Base-by-base conservation (phyloP, 345 rosid genomes). In the Moricandia moricandioides region DNA sequence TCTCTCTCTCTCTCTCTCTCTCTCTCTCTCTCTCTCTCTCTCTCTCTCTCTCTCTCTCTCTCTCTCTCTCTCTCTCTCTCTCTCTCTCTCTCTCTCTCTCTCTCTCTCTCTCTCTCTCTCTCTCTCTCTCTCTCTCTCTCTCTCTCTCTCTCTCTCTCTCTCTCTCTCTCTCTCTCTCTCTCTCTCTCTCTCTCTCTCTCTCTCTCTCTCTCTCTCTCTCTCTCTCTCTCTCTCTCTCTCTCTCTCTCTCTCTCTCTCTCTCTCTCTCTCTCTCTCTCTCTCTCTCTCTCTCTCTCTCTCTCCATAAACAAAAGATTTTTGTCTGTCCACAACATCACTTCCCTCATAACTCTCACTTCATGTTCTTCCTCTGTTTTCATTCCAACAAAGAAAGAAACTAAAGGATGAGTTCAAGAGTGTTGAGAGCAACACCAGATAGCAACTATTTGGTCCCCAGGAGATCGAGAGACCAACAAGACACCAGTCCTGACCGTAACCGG, bases 401-500 rank as follows among this genome's bases (percentile, higher is more conserved):
- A 82, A 87, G 79, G 26, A 81, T 79, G 67, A 74, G 81, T 78
- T 89, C 87, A 49, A 83, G 87, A 60, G 85, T 75, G 72, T 73
- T 69, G 62, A 75, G 87, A 84, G 74, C 74, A 43, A 34, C 84
- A 45, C 12, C 56, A 45, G 75, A 63, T 1, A 63, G 24, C 60
- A 74, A 81, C 77, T 55, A 75, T 12, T 79, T 75, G 58, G 73
- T 78, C 67, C 81, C 88, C 2, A 83, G 84, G 69, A 83, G 77
- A 66, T 84, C 84, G 62, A 85, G 71, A 24, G 85, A 83, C 68
- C 80, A 77, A 7, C 77, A 56, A 68, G 81, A 77, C 39, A 78
- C 73, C n/a, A 86, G 92, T 72, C 97, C 96, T 0, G 93, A 91
- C 75, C 81, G 96, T 66, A 85, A 80, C 84, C 84, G 70, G 59